These are phyloP conservation scores for Candida awuae DNA, from an alignment of 805 yeast genomes.

Conservation along the genomic window DNA sequence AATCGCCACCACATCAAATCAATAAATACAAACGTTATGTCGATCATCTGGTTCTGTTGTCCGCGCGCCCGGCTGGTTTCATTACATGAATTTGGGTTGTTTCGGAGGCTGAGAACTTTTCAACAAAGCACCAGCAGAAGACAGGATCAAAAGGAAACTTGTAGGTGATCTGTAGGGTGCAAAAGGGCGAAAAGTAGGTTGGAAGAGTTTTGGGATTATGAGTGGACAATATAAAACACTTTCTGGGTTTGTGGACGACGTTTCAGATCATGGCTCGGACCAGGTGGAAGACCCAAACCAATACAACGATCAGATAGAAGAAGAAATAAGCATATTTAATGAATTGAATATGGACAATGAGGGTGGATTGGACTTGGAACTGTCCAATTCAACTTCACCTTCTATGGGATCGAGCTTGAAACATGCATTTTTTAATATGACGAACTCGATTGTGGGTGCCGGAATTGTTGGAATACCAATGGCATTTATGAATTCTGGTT, in stretches of 20 bases:
- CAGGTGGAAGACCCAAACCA: not conserved
- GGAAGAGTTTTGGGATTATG: too few species aligned
- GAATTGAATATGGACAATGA: slow-evolving; percentile 5
- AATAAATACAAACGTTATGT: too few species aligned
- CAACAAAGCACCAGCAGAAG: too few species aligned
- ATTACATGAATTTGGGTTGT: too few species aligned
- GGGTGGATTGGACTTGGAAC: not conserved
- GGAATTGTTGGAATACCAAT: slow-evolving; percentile 93
- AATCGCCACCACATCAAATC: too few species aligned
- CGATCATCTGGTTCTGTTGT: too few species aligned
- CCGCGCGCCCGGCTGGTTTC: too few species aligned
- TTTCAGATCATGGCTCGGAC: not conserved
- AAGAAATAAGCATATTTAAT: slow-evolving; percentile 11
- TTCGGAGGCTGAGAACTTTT: too few species aligned
- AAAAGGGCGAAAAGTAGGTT: too few species aligned
- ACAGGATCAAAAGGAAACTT: too few species aligned
- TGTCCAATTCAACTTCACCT: not conserved
- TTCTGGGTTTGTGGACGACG: not conserved
- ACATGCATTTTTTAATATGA: slow-evolving; percentile 96
- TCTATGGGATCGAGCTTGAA: slow-evolving; percentile 42
- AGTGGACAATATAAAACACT: not conserved
- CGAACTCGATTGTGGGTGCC: slow-evolving; percentile 90
- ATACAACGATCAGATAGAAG: slow-evolving; percentile 13
- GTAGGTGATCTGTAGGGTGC: too few species aligned
- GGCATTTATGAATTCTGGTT: slow-evolving; percentile 75